Percentiles rank a stretch among this genome's conserved stretches.
Conservation (phyloP, 805 yeast genomes). For the Diddensiella santjacobensis region DNA sequence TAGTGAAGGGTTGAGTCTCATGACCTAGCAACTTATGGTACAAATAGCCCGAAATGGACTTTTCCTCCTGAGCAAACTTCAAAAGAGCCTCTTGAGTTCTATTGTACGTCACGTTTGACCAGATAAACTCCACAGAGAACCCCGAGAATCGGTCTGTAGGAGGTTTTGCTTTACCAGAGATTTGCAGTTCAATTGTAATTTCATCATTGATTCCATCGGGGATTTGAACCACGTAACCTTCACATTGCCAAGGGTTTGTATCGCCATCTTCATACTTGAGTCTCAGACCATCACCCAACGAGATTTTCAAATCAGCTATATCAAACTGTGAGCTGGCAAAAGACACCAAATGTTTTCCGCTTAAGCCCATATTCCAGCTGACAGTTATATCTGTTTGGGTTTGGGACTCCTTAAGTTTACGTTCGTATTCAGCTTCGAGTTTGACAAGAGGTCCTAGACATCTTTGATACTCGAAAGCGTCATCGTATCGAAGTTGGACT, state of each 20-base stretch:
- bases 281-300: slow-evolving; percentile 80
- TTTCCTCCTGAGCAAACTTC: slow-evolving; percentile 62
- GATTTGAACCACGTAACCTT: slow-evolving; percentile 65
- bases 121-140: slow-evolving; percentile 80
- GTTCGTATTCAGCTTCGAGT: slow-evolving; percentile 78
- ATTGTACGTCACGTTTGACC: slow-evolving; percentile 81
- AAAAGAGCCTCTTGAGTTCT: slow-evolving; percentile 80
- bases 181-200: slow-evolving; percentile 64
- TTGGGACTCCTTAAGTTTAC: slow-evolving; percentile 66
- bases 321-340: slow-evolving; percentile 69
- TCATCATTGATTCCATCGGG: slow-evolving; percentile 66
- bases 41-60: slow-evolving; percentile 67
- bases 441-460: slow-evolving; percentile 80
- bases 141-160: slow-evolving; percentile 59
- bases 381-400: slow-evolving; percentile 69
- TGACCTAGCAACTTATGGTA: slow-evolving; percentile 80
- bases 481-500: slow-evolving; percentile 68
- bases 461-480: slow-evolving; percentile 81
- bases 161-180: slow-evolving; percentile 30
- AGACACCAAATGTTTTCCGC: slow-evolving; percentile 62
- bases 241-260: slow-evolving; percentile 65
- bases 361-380: slow-evolving; percentile 67
- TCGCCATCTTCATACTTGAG: slow-evolving; percentile 57
- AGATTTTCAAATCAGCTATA: slow-evolving; percentile 58
- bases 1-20: slow-evolving; percentile 53